Evolutionary conservation across 495 filamentous ascomycete species (phyloP).

Genomic region (Xylaria scruposa): DNA sequence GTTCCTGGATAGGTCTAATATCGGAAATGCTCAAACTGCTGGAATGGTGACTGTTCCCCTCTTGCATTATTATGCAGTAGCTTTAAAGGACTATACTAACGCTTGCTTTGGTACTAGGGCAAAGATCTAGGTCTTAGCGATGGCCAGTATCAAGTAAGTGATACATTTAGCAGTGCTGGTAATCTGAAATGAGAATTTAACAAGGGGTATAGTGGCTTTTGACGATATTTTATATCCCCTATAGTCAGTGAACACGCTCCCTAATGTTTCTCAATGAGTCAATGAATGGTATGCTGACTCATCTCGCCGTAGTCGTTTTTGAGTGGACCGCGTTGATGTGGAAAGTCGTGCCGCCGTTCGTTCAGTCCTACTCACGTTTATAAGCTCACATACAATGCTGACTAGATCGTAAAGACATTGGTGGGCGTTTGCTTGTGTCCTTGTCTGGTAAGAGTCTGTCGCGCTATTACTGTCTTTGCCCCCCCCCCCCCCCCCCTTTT

Average conservation of each 20-base stretch:
- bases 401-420: constrained; percentile 22
- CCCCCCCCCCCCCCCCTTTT: constrained; percentile 18
- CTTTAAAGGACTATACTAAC: background rate
- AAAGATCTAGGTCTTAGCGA: constrained; percentile 50
- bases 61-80: background rate
- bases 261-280: background rate
- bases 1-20: constrained; percentile 72
- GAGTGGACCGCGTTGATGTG: constrained; percentile 76
- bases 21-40: constrained; percentile 69
- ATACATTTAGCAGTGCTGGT: background rate
- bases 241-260: constrained; percentile 46
- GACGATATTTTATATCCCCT: constrained; percentile 78
- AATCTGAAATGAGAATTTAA: background rate
- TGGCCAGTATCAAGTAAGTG: constrained; percentile 42
- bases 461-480: constrained; percentile 19
- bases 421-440: constrained; percentile 37
- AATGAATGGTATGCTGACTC: constrained; percentile 34
- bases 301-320: constrained; percentile 57
- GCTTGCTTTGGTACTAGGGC: constrained; percentile 14
- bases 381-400: constrained; percentile 33
- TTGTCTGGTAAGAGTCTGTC: constrained; percentile 40
- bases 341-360: constrained; percentile 65
- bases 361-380: constrained; percentile 40
- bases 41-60: constrained; percentile 43
- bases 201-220: constrained; percentile 66